Base-by-base conservation (phyloP, 768 basidiomycete genomes). In the Sporobolomyces phaffii region DNA sequence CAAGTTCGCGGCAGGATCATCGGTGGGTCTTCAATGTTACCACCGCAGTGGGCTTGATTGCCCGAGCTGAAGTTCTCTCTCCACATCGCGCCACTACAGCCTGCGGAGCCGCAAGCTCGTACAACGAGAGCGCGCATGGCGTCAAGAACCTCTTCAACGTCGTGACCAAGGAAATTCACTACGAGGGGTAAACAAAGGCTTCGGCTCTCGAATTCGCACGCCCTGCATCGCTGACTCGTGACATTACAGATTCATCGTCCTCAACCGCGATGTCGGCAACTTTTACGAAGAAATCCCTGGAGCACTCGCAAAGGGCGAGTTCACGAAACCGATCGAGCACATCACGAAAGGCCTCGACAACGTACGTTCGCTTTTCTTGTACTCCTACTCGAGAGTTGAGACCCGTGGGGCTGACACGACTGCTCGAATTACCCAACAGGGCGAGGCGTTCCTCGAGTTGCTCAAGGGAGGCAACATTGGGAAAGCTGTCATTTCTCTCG, bases 261-360 rank as follows among this genome's bases (percentile, higher is more conserved):
- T 73, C 48, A 62, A 77, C 66, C 58, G 36, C 56, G 69, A 73
- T 34, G 64, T 72, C 44, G 47, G 29, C 13, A 52, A 64, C 22
- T 77, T 77, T 66, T 76, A 75, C 74, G 53, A 56, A 28, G 68
- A 62, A 31, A 45, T 77, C 34, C 75, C 75, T 17, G 33, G 52
- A 7, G 40, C 33, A 26, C 45, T 77, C 47, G 73, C 72, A 1
- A 53, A 38, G 38, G 76, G 75, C 1, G 64, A 71, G 53, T 31
- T 73, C 60, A 33, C 38, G 20, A 66, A 71, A 64, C 72, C 73
- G 47, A 60, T 68, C 57, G 76, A 77, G 70, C 65, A 73, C 61
- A 57, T 74, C 50, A 47, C 54, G 36, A 53, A 65, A 20, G 75
- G 75, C 0, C 59, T 77, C 18, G 73, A 74, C 60, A 59, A 69